phyloP scores from a whole-genome alignment of 2,329 filamentous ascomycete species.

The Sclerotinia trifoliorum region DNA sequence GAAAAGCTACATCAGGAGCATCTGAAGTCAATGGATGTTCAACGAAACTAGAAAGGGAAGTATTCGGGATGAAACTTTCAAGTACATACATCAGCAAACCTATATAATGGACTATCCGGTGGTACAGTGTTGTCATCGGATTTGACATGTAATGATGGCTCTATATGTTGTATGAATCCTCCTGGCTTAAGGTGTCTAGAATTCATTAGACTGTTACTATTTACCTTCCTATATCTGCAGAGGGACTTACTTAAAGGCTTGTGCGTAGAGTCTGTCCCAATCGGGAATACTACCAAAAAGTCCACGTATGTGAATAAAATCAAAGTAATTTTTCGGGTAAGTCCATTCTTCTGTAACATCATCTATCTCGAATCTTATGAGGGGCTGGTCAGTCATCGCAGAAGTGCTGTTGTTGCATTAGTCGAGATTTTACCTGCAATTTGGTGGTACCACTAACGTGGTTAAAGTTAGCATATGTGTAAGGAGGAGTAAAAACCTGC shows the following conservation, averaged over 20 bases:
- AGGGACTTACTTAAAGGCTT: conserved; percentile 46
- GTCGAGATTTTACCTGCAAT: conserved; percentile 43
- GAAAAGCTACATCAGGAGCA: conserved; percentile 40
- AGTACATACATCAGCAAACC: conserved; percentile 41
- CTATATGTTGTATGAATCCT: conserved; percentile 41
- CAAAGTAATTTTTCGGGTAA: conserved; percentile 49
- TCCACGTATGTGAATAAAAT: conserved; percentile 59
- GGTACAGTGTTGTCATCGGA: conserved; percentile 50
- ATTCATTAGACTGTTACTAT: background rate
- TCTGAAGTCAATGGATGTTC: background rate
- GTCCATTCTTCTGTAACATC: conserved; percentile 52
- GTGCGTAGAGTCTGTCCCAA: conserved; percentile 54
- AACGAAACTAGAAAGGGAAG: background rate
- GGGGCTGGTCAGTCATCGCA: background rate
- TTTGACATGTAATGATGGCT: conserved; percentile 32
- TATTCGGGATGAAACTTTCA: conserved; percentile 6
- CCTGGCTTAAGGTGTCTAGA: conserved; percentile 42
- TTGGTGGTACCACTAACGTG: conserved; percentile 50
- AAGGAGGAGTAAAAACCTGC: background rate
- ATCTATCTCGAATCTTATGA: conserved; percentile 58
- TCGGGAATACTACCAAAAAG: conserved; percentile 57
- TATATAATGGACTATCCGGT: conserved; percentile 42
- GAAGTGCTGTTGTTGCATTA: background rate
- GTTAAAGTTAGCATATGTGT: background rate
- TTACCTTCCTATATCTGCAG: background rate